Evolutionary conservation across 805 yeast genomes (phyloP), one percentile per base, ranked within the genome.

Genomic region (Debaryomyces tyrocola): DNA sequence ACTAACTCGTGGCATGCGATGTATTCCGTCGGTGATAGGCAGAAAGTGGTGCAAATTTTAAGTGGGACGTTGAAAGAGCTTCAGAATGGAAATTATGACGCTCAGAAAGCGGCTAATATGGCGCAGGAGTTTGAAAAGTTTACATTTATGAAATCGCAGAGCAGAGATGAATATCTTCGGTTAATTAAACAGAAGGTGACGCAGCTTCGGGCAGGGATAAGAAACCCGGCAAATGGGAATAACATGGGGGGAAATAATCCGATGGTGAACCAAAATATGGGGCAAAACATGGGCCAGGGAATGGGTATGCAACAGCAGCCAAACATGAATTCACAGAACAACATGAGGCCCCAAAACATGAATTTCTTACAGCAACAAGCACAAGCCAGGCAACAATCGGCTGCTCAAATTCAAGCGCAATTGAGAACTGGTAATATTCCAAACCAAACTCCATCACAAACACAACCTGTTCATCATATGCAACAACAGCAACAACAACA

Each of bases 41-140:
- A 70, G 46, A 68, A 66, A 46, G 71, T 71, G 33, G 70, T 73
- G 14, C 72, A 67, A 47, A 60, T 71, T 31, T 60, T 73, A 15
- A 56, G 69, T 38, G 60, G 60, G 35, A 63, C 74, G 3, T 59
- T 73, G 41, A 64, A 64, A 48, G 75, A 70, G 20, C 61, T 72
- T 43, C 75, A 64, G 48, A 62, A 54, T 24, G 49, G 62, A 33
- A 61, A 54, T 45, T 68, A 59, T 45, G 69, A 69, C 47, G 63
- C 64, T 17, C 67, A 64, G 40, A 66, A 67, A 43, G 74, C 73
- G 15, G 59, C 64, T 14, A 51, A 58, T 28, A 63, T 82, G 54
- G 90, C 90, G 4, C 85, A 82, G 55, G 88, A 85, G 57, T 85
- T 83, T 54, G 94, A 86, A 59, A 79, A 82, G 48, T 80, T 75